Base-by-base conservation (phyloP, 1,284 basidiomycete genomes). In the Pyrrhoderma lamaoense region DNA sequence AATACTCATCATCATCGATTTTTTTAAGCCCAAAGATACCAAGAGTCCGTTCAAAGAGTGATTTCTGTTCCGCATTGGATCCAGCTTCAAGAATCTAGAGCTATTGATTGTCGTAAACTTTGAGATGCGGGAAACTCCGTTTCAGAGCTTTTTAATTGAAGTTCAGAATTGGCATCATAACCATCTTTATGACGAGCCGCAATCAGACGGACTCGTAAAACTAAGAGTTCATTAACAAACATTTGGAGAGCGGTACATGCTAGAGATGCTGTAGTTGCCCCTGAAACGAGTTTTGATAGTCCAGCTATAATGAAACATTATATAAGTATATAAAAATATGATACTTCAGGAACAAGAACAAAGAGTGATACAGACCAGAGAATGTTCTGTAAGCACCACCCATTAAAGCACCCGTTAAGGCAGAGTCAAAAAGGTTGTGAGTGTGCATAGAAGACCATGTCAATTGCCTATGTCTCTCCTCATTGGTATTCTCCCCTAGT, bases 1-100 rank as follows among this genome's bases (percentile, higher is more conserved):
- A 57, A 56, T 85, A 84, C 53, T 82, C 77, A 48, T 85, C 80
- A 55, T 87, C 78, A 3, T 82, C 72, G 5, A 88, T 60, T 44
- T 66, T 70, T 45, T 64, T 68, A 37, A 83, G 59, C 2, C 82
- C 82, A 49, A 82, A 61, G 8, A 63, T 47, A 19, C 58, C 61
- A 49, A 81, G 59, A 18, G 80, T 56, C 19, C 68, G 66, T 34
- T 71, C 62, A 14, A 57, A 42, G 13, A 60, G 52, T 8, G 38
- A 14, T 18, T 5, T 40, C 38, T 40, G 7, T 18, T 16, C 38
- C 38, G 21, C n/a, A 16, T 22, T 40, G 38, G 38, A 40, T 22
- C 5, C 8, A 40, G n/a, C n/a, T n/a, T n/a, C n/a, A n/a, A n/a
- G n/a, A n/a, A n/a, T n/a, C n/a, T n/a, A 37, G 11, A 37, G 35